phyloP scores from a whole-genome alignment of 1,284 basidiomycete species.

The Ceratorhiza oryzae-sativae region DNA sequence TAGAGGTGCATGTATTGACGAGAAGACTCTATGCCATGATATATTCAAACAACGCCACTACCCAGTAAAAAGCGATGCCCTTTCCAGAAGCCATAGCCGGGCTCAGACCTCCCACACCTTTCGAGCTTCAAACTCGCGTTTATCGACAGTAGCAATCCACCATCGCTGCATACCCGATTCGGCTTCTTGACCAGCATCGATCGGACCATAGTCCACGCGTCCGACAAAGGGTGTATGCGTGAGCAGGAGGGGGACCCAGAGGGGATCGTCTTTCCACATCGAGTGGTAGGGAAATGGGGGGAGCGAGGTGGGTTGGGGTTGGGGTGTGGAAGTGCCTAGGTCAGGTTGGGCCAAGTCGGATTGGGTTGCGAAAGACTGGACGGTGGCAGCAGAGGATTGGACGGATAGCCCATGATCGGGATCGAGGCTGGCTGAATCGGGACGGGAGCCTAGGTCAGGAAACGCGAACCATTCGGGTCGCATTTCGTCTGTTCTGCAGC shows the following conservation, averaged over 20 bases:
- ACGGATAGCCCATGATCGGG: neutral
- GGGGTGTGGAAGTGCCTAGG: conserved; percentile 39
- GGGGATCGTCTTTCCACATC: conserved; percentile 71
- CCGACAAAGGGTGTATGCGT: conserved; percentile 59
- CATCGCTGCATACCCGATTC: conserved; percentile 38
- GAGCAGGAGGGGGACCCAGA: conserved; percentile 67
- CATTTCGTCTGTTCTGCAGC: conserved; percentile 71
- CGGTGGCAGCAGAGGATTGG: neutral
- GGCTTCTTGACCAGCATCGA: conserved; percentile 9
- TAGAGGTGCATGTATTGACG: neutral
- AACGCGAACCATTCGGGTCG: conserved; percentile 68
- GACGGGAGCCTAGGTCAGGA: conserved; percentile 38
- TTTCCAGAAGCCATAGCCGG: no score
- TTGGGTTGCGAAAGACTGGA: neutral
- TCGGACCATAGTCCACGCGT: conserved; percentile 60
- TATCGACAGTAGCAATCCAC: conserved; percentile 33
- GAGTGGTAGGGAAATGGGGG: conserved; percentile 59
- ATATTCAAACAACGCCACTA: no score
- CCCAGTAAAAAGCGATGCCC: no score
- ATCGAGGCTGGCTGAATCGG: neutral
- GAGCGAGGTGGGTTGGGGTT: conserved; percentile 26
- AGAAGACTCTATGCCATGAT: neutral
- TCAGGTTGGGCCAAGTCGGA: neutral
- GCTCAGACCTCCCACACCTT: conserved; percentile 20
- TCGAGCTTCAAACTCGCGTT: neutral